Evolutionary conservation across 192 early-diverging fungal genomes (phyloP).

Genomic region (Mortierella alpina): DNA sequence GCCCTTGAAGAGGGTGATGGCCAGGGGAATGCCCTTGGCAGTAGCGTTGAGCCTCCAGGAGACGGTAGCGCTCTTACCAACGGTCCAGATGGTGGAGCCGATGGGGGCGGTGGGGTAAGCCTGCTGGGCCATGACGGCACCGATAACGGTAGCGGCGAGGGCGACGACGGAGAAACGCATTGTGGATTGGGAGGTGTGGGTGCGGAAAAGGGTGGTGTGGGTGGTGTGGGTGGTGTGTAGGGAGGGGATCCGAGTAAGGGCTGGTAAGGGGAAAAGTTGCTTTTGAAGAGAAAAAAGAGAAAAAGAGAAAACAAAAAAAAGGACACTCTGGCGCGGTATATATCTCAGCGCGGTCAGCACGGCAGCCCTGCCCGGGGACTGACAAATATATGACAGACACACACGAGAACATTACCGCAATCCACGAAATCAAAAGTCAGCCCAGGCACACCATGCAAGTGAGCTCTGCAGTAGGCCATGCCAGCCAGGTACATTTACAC

Average conservation of each 20-base stretch:
- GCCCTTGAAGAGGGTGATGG: slow-evolving; percentile 26
- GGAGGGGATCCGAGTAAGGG: slow-evolving; percentile 31
- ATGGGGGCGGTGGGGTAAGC: slow-evolving; percentile 22
- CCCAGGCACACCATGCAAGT: too few relatives aligned
- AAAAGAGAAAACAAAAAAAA: background rate
- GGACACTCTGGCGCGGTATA: background rate
- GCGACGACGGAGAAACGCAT: slow-evolving; percentile 45
- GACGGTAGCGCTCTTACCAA: slow-evolving; percentile 6
- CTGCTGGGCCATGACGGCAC: slow-evolving; percentile 34
- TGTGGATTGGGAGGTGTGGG: background rate
- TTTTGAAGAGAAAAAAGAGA: background rate
- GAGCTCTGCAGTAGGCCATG: too few relatives aligned
- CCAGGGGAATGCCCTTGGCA: background rate
- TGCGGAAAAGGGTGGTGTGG: background rate
- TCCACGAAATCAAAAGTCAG: too few relatives aligned
- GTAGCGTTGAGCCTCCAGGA: slow-evolving; percentile 18
- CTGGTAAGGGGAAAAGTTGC: slow-evolving; percentile 1
- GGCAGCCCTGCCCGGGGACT: background rate
- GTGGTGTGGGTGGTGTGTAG: background rate
- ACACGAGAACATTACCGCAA: too few relatives aligned
- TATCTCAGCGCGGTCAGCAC: background rate
- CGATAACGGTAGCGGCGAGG: slow-evolving; percentile 13
- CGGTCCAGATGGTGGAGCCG: slow-evolving; percentile 15
- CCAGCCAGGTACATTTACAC: too few relatives aligned
- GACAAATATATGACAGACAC: background rate